phyloP scores from a whole-genome alignment of 192 early-diverging fungal species.

The Coemansia reversa region DNA sequence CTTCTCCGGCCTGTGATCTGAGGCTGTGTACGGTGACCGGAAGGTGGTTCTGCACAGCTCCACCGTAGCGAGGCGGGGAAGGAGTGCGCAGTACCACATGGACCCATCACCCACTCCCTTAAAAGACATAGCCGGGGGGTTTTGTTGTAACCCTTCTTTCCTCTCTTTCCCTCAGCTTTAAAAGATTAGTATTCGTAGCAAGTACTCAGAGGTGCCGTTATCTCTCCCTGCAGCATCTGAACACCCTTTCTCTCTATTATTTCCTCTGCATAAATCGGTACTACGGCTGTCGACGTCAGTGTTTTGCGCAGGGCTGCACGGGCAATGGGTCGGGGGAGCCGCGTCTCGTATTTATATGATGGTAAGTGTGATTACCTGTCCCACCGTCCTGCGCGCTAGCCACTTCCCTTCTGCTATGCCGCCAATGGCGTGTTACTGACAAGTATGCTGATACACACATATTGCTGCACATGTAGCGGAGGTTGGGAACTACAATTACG shows the following conservation, averaged over 20 bases:
- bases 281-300: neutral
- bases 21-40: neutral
- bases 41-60: neutral
- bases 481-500: slow-evolving; percentile 84
- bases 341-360: slow-evolving; percentile 62
- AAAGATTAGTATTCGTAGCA: neutral
- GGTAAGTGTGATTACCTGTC: slow-evolving; percentile 11
- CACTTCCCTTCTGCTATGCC: neutral
- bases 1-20: slow-evolving; percentile 26
- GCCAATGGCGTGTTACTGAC: neutral
- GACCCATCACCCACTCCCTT: neutral
- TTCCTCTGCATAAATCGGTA: neutral
- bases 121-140: neutral
- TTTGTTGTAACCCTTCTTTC: neutral
- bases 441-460: neutral
- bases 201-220: neutral
- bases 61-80: neutral
- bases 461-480: slow-evolving; percentile 29
- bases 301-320: neutral
- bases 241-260: neutral
- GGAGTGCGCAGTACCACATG: neutral
- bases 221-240: neutral
- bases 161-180: neutral
- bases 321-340: slow-evolving; percentile 17
- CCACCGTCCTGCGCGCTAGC: neutral